A percentile compares a stretch with the other conserved stretches of the same genome.
These are phyloP conservation scores for Aspergillus sp. DNA, from an alignment of 2,329 filamentous ascomycete genomes.

Conservation along the genomic window DNA sequence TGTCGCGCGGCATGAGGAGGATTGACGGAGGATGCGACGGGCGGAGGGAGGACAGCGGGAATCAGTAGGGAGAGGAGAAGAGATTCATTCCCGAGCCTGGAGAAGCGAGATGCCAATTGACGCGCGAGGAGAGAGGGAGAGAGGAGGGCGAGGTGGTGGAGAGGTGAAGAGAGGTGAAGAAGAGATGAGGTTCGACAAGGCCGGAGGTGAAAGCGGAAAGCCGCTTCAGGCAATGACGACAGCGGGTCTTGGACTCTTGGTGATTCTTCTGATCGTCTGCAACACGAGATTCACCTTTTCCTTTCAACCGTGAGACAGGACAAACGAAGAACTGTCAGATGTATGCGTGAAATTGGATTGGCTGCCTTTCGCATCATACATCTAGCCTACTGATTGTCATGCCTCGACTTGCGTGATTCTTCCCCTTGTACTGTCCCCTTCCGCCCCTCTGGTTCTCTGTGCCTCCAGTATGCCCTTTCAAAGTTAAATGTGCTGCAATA, in stretches of 20 bases:
- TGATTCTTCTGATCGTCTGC: background rate
- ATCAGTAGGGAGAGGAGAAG: constrained; percentile 1
- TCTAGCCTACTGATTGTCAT: too few species aligned
- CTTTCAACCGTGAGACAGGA: background rate
- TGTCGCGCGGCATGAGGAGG: constrained; percentile 38
- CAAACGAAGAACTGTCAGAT: too few species aligned
- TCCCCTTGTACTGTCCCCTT: too few species aligned
- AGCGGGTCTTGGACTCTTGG: constrained; percentile 1
- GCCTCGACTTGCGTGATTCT: too few species aligned
- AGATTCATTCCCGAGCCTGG: constrained; percentile 14
- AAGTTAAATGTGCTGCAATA: too few species aligned
- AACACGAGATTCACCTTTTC: background rate
- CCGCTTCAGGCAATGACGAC: constrained; percentile 3
- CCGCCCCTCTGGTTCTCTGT: too few species aligned
- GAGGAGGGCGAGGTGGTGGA: constrained; percentile 7
- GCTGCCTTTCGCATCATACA: too few species aligned
- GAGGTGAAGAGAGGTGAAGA: constrained; percentile 8
- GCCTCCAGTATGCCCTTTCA: too few species aligned
- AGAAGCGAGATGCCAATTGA: background rate
- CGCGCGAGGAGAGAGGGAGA: constrained; percentile 6
- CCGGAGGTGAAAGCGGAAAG: constrained; percentile 5
- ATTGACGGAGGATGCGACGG: background rate
- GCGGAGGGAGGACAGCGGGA: constrained; percentile 13
- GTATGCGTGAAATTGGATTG: too few species aligned
- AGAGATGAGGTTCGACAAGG: constrained; percentile 8